Percentiles rank a stretch among this genome's conserved stretches.
These are phyloP conservation scores for Termitomyces sp. DNA, from an alignment of 768 basidiomycete species.

Conservation along the genomic window DNA sequence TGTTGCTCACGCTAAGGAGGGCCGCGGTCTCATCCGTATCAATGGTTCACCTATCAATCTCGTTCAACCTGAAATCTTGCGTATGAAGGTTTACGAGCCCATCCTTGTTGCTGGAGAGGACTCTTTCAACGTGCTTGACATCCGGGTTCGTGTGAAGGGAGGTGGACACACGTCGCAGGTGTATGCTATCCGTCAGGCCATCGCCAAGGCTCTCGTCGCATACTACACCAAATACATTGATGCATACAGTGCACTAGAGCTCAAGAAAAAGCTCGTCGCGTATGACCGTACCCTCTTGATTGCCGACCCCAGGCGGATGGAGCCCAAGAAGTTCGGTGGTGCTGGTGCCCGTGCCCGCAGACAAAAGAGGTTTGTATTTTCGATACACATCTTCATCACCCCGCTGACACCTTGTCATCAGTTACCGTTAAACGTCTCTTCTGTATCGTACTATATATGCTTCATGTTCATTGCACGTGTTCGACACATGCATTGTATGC, in stretches of 20 bases:
- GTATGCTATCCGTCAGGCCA: constrained; percentile 98
- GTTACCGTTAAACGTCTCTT: constrained; percentile 66
- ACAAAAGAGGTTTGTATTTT: constrained; percentile 75
- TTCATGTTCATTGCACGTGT: constrained; percentile 39
- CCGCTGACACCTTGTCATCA: constrained; percentile 24
- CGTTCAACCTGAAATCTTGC: constrained; percentile 91
- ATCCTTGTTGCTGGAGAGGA: constrained; percentile 92
- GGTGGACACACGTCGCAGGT: constrained; percentile 99
- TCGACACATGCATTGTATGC: constrained; percentile 30
- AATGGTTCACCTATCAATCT: constrained; percentile 97
- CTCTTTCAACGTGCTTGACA: constrained; percentile 81
- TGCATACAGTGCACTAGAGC: constrained; percentile 92
- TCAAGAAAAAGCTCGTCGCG: constrained; percentile 96
- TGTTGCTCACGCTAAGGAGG: constrained; percentile 95
- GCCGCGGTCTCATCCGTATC: constrained; percentile 93
- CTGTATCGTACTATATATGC: constrained; percentile 28
- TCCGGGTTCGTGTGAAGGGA: constrained; percentile 96
- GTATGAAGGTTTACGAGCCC: constrained; percentile 98
- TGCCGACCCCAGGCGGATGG: constrained; percentile 94
- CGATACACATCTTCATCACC: background rate
- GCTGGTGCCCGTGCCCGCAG: constrained; percentile 96
- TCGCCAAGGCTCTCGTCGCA: constrained; percentile 95
- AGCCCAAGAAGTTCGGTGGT: constrained; percentile 99
- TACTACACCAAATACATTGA: constrained; percentile 99
- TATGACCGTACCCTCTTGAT: constrained; percentile 92